Evolutionary conservation across 495 filamentous ascomycete genomes (phyloP).

Genomic region (Penicillium daleae): DNA sequence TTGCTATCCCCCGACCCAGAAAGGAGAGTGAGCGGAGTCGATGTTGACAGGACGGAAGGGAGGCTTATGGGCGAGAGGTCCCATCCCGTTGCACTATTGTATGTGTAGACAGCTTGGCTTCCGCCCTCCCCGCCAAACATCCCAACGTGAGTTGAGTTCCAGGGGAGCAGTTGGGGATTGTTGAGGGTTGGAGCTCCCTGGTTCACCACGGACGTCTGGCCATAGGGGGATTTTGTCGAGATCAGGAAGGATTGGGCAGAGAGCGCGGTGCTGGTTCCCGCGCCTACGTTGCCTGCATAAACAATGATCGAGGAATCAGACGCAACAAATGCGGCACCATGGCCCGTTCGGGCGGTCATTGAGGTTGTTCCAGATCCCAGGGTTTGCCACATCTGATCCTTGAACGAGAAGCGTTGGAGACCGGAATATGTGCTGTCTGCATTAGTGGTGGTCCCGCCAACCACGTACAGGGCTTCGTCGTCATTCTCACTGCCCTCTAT

Average conservation of each 20-base stretch:
- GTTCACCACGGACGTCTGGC: conserved; percentile 51
- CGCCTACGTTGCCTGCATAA: conserved; percentile 59
- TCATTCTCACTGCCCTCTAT: conserved; percentile 54
- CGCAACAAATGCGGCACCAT: conserved; percentile 78
- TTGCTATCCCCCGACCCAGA: conserved; percentile 77
- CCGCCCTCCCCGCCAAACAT: conserved; percentile 73
- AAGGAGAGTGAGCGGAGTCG: conserved; percentile 66
- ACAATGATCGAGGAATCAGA: conserved; percentile 72
- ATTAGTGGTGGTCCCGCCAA: conserved; percentile 69
- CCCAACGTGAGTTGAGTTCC: conserved; percentile 70
- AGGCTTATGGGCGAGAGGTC: conserved; percentile 62
- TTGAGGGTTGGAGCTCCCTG: conserved; percentile 64
- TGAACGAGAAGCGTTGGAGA: conserved; percentile 83
- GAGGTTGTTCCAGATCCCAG: conserved; percentile 56
- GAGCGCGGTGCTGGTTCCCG: conserved; percentile 52
- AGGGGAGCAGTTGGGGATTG: conserved; percentile 74
- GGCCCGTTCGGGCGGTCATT: conserved; percentile 69
- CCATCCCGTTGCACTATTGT: conserved; percentile 60
- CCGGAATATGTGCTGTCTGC: conserved; percentile 61
- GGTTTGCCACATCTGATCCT: conserved; percentile 74
- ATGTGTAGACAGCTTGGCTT: conserved; percentile 73
- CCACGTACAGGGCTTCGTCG: conserved; percentile 73
- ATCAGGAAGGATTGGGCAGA: conserved; percentile 81
- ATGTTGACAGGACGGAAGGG: conserved; percentile 57
- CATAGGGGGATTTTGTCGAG: conserved; percentile 61